phyloP scores from a whole-genome alignment of 2,329 filamentous ascomycete species.

The Hypoxylon sp. region DNA sequence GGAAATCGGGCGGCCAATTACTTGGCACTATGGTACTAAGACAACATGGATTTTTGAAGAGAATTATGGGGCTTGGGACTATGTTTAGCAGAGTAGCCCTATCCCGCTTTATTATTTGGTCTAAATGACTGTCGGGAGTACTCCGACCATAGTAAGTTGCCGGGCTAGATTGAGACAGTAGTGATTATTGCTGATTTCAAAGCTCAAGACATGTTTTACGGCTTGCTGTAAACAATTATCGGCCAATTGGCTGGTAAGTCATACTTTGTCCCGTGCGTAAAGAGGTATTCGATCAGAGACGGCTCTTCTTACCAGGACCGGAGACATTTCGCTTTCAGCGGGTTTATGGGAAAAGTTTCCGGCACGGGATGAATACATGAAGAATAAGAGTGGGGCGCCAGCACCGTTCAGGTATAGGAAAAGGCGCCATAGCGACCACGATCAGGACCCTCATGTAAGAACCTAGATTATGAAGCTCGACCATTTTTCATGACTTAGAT shows the following conservation, averaged over 20 bases:
- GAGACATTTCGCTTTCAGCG: conserved; percentile 29
- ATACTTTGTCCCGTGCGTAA: conserved; percentile 19
- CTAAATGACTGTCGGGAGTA: conserved; percentile 24
- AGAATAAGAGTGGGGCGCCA: conserved; percentile 26
- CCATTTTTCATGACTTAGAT: conserved; percentile 17
- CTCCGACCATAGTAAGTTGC: conserved; percentile 24
- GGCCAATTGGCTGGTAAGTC: conserved; percentile 17
- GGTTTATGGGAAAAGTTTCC: conserved; percentile 34
- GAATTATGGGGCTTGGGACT: conserved; percentile 36
- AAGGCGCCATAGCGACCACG: conserved; percentile 30
- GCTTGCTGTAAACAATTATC: conserved; percentile 16
- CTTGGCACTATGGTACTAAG: conserved; percentile 21
- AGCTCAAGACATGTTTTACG: conserved; percentile 30
- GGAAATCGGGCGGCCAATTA: conserved; percentile 17
- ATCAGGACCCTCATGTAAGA: conserved; percentile 44
- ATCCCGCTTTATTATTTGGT: conserved; percentile 17
- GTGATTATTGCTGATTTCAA: conserved; percentile 27
- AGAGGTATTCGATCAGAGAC: conserved; percentile 22
- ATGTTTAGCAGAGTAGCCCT: conserved; percentile 37
- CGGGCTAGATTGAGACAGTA: conserved; percentile 33
- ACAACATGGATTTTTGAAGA: conserved; percentile 19
- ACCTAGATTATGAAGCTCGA: conserved; percentile 41
- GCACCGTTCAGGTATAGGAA: conserved; percentile 22
- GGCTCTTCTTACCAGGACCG: conserved; percentile 26
- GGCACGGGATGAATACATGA: conserved; percentile 32